Evolutionary conservation across 1,284 basidiomycete species (phyloP), one percentile per base, ranked within the genome.

Genomic region (Austroboletus rostrupii): DNA sequence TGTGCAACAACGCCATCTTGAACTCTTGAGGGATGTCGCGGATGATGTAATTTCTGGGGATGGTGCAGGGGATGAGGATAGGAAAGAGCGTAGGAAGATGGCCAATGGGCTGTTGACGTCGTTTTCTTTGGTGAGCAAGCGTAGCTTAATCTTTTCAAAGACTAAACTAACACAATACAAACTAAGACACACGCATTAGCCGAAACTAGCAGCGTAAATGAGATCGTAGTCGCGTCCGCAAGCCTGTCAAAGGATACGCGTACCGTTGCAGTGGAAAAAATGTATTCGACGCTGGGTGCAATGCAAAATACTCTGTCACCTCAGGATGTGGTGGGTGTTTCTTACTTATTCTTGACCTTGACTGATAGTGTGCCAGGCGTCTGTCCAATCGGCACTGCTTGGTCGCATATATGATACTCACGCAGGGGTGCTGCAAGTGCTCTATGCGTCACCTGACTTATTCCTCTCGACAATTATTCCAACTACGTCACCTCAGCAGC

Each of bases 391-490:
- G 9, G 79, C 81, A 2, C 68, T 88, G 7, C 60, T 84, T 17
- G 76, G 81, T 13, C 80, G 89, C 2, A 64, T 90, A 3, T 76
- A 82, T 43, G 92, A 96, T 59, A 72, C 76, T 5, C 76, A 81
- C 32, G 54, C 70, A 2, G 58, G 67, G 0, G 87, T 95, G 10
- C 66, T 92, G 12, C 73, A 84, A 33, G 78, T 76, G 0, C 70
- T 95, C 2, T 93, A 93, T 63, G 68, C 71, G 1, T 64, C 75
- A 7, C 69, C 81, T 1, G 59, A 68, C 5, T 45, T 68, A 1
- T 61, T 89, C 38, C 67, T 80, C 3, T 72, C 76, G 0, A 58
- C 81, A 28, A 44, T 67, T 2, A 32, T 23, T 26, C 33, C 55
- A 13, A 60, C 68, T 1, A 68, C 62, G 5, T 65, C 56, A 48